Base-by-base conservation (phyloP, 257 asterid genomes). In the Salvia rosmarinus region DNA sequence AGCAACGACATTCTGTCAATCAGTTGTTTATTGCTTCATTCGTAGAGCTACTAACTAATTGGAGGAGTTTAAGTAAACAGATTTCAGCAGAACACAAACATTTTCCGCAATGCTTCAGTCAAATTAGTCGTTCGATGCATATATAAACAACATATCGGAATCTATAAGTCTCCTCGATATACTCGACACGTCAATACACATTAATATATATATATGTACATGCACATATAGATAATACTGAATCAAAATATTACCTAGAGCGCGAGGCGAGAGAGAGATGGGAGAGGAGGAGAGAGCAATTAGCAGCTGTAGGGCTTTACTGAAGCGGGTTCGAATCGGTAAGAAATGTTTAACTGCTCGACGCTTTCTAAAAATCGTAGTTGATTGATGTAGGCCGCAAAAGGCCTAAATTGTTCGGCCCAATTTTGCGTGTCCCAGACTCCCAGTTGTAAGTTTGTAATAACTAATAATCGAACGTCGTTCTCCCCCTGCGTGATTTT, bases 231-330 rank as follows among this genome's bases (percentile, higher is more conserved):
- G 25, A 40, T 30, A 30, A 50, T 16, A 14, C 40, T 40, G 34
- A 49, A 67, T 74, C 19, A 8, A 67, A 59, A 34, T 17, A 42
- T 55, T 55, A 74, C 78, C 72, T 64, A 12, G 49, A 46, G 64
- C 23, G 56, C 68, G 42, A 58, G 23, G 64, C 55, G 52, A 3
- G 57, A 16, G 67, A 43, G 63, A 11, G 25, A 28, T 55, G 23
- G 43, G 40, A 11, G 23, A 6, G 28, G 5, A 12, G 2, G 37
- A 43, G 20, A 21, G 21, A 6, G 13, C 4, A 6, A 14, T 20
- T 8, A 7, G 54, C 32, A 62, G 30, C 8, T 6, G 67, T 69
- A 74, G 82, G 79, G 79, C 77, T 44, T 56, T 62, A 37, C 37
- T 54, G 64, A 20, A 39, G 11, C 70, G 42, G 61, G 50, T 50